Conservation (phyloP, 73 alveolate species). For the Paramecium tetraurelia region DNA sequence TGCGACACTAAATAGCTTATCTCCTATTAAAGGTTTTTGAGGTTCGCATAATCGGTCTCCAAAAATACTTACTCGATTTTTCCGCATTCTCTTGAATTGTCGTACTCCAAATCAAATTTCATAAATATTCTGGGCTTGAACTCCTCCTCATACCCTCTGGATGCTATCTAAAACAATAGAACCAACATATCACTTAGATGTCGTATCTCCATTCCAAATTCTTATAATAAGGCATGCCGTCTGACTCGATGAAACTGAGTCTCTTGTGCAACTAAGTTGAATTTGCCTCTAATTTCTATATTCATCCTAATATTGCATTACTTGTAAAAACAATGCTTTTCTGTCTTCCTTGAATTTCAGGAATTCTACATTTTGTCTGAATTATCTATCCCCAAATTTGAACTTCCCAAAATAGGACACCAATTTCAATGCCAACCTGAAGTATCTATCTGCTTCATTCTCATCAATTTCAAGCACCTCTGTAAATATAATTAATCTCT, state of each 20-base stretch:
- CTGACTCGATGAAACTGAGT: constrained; percentile 5
- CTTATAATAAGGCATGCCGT: constrained; percentile 48
- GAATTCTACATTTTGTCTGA: constrained; percentile 13
- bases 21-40: not conserved
- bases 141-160: constrained; percentile 21
- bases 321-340: constrained; percentile 22
- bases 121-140: constrained; percentile 25
- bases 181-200: not conserved
- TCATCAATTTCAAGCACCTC: constrained; percentile 47
- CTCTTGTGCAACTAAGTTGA: not conserved
- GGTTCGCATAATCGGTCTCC: constrained; percentile 29
- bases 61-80: not conserved
- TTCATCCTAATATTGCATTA: not conserved
- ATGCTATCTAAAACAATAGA: not conserved
- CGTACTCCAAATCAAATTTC: constrained; percentile 38
- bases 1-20: not conserved
- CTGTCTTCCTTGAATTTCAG: not conserved
- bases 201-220: constrained; percentile 47
- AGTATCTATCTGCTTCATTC: constrained; percentile 25
- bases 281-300: not conserved
- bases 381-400: constrained; percentile 32
- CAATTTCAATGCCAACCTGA: not conserved
- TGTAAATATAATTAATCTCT: not conserved
- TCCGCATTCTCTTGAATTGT: not conserved
- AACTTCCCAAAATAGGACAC: constrained; percentile 35